These are phyloP conservation scores for Botrytis sinoallii DNA, from an alignment of 2,329 filamentous ascomycete genomes.

Conservation along the genomic window DNA sequence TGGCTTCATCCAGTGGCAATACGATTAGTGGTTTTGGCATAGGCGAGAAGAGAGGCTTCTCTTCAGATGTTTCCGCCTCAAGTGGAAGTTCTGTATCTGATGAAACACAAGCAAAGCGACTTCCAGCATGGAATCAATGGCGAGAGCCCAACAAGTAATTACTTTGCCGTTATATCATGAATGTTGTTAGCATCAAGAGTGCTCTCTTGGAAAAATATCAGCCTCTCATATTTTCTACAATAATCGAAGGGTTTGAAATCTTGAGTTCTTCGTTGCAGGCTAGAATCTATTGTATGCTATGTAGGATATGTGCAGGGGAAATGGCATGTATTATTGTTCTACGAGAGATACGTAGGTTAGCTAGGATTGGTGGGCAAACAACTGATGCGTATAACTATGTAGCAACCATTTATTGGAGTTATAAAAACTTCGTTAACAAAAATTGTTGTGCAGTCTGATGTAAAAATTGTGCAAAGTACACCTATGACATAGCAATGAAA, in stretches of 20 bases:
- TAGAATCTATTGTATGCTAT: neutral
- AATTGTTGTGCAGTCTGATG: neutral
- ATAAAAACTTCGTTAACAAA: neutral
- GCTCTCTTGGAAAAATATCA: neutral
- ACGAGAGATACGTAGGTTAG: too few relatives aligned
- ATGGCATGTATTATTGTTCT: neutral
- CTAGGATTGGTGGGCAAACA: too few relatives aligned
- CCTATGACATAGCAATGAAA: neutral
- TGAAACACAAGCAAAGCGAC: neutral
- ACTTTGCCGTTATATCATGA: neutral
- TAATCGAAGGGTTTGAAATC: neutral
- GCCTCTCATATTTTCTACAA: neutral
- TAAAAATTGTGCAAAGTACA: neutral
- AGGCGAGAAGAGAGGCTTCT: neutral
- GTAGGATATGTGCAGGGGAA: too few relatives aligned
- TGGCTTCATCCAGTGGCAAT: neutral
- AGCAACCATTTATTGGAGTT: neutral
- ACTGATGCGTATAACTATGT: neutral
- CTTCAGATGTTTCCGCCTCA: neutral
- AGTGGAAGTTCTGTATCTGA: neutral
- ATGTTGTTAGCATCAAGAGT: too few relatives aligned
- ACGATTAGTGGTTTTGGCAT: neutral
- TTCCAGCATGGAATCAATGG: neutral
- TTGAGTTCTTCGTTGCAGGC: neutral
- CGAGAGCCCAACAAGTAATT: neutral